Evolutionary conservation across 768 basidiomycete genomes (phyloP).

Genomic region (Agaricus sinodeliciosus): DNA sequence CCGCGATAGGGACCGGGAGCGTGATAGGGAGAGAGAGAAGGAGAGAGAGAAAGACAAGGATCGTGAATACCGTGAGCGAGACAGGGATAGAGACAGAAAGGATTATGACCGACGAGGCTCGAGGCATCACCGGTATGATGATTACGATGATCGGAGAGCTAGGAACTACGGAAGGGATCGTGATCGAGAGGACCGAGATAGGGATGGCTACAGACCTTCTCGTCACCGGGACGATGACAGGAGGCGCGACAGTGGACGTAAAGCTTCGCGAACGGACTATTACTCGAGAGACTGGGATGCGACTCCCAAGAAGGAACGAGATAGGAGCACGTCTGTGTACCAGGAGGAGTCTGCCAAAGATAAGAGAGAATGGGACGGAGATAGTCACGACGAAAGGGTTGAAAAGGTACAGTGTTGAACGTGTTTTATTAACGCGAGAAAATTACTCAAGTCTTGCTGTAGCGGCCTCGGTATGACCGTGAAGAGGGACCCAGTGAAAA

Average conservation of each 20-base stretch:
- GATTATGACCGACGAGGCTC: constrained; percentile 35
- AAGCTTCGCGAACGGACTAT: constrained; percentile 29
- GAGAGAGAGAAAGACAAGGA: constrained; percentile 32
- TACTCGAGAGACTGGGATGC: constrained; percentile 43
- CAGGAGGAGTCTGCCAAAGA: constrained; percentile 43
- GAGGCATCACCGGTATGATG: constrained; percentile 44
- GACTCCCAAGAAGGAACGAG: constrained; percentile 30
- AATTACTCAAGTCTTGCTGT: constrained; percentile 14
- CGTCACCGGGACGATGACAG: constrained; percentile 46
- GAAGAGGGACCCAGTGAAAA: constrained; percentile 28
- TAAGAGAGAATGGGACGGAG: constrained; percentile 48
- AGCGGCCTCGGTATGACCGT: constrained; percentile 51
- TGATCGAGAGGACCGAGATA: constrained; percentile 31
- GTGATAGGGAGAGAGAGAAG: constrained; percentile 28
- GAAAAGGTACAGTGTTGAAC: constrained; percentile 50
- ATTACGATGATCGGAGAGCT: constrained; percentile 39
- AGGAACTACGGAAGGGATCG: constrained; percentile 33
- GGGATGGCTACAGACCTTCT: constrained; percentile 36
- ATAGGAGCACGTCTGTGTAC: constrained; percentile 27
- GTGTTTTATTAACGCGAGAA: background rate
- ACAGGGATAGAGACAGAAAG: constrained; percentile 27
- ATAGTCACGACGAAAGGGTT: constrained; percentile 44
- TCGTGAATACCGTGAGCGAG: constrained; percentile 25
- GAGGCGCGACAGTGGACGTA: constrained; percentile 36
- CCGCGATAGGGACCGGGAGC: constrained; percentile 24